These are phyloP conservation scores for Arabidopsis hybrid DNA, from an alignment of 441 rosid genomes.

Conservation along the genomic window DNA sequence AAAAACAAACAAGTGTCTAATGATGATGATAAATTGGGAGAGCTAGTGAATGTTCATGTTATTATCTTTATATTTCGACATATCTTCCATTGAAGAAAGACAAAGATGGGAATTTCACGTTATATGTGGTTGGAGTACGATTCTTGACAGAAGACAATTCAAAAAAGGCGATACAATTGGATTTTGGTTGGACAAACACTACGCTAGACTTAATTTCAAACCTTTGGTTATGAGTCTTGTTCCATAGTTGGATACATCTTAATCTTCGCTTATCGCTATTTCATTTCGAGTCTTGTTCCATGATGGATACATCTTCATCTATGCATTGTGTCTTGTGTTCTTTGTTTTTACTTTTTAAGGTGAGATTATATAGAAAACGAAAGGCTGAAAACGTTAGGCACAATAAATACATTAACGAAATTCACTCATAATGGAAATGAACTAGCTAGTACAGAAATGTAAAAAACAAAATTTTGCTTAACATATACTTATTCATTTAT, in stretches of 20 bases:
- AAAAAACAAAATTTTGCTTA: too few relatives aligned
- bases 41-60: conserved; percentile 7
- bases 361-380: too few relatives aligned
- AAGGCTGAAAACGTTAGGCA: too few relatives aligned
- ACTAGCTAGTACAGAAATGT: too few relatives aligned
- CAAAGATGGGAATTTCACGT: neutral
- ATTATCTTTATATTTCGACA: neutral
- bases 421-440: too few relatives aligned
- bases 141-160: neutral
- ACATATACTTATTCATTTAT: too few relatives aligned
- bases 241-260: neutral
- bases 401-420: too few relatives aligned
- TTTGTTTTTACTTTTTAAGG: too few relatives aligned
- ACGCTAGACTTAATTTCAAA: conserved; percentile 3
- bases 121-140: neutral
- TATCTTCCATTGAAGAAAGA: neutral
- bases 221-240: neutral
- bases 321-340: too few relatives aligned
- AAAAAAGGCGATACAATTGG: conserved; percentile 11
- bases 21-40: conserved; percentile 15
- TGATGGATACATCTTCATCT: too few relatives aligned
- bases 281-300: neutral
- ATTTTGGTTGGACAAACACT: conserved; percentile 14
- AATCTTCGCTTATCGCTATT: neutral
- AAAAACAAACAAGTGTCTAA: neutral